Base-by-base conservation (phyloP, 176 grass and related monocot species). In the Ensete ventricosum region DNA sequence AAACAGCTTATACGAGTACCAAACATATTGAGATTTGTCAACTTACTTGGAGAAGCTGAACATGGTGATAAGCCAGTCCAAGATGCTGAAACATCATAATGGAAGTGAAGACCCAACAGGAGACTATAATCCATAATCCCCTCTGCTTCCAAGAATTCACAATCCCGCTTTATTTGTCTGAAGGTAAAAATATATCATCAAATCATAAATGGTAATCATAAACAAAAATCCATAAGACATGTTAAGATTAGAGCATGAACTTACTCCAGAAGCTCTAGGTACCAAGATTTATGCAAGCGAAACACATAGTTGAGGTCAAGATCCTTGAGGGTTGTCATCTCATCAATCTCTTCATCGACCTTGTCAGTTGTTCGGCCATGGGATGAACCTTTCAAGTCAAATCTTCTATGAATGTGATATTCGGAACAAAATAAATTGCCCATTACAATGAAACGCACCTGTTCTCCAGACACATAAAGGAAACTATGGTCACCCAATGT, bases 101-200 rank as follows among this genome's bases (percentile, higher is more conserved):
- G 74, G 73, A 98, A 98, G 64, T 98, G 94, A 84, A 98, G 71
- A 79, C 94, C 94, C 9, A 98, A 82, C 75, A 98, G 85, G 69
- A 98, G 88, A 72, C 94, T 98, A 69, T 98, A 98, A 81, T 98
- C 94, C 94, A 98, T 98, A 43, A 98, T 98, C 17, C 90, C 83
- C 73, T 89, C 90, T 0, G 83, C 80, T 80, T 98, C 94, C 80
- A 98, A 82, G 74, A 98, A 98, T 29, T 89, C 84, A 21, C 94
- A 98, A 83, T 98, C 94, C 75, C 80, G 73, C 78, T 80, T 87
- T 5, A 98, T 77, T 84, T 98, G 94, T 64, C 94, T 98, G 48
- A 51, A 70, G 57, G 16, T 13, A 57, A 16, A 78, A 52, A 64
- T 26, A 81, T 19, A 72, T 78, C 26, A 69, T 64, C 14, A 48